phyloP scores from a whole-genome alignment of 73 alveolate species.

The Paramecium sexaurelia region DNA sequence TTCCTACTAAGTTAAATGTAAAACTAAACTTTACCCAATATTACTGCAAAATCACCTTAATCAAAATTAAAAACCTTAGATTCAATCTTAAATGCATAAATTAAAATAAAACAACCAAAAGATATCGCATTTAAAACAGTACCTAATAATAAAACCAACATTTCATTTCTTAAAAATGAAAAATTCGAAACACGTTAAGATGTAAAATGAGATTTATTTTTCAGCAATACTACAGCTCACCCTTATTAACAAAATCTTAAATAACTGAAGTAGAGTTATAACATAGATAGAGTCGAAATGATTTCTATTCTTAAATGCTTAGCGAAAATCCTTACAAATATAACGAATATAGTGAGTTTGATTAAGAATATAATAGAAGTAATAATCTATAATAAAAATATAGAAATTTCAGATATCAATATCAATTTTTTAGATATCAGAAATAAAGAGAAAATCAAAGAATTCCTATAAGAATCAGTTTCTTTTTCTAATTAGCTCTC shows the following conservation, averaged over 20 bases:
- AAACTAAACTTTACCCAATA: neutral
- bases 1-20: neutral
- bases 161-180: slow-evolving; percentile 41
- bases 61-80: neutral
- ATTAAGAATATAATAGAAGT: neutral
- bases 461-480: slow-evolving; percentile 18
- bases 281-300: slow-evolving; percentile 17
- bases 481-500: slow-evolving; percentile 17
- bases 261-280: neutral
- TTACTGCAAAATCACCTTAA: neutral
- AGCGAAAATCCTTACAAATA: slow-evolving; percentile 33
- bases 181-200: neutral
- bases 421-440: neutral
- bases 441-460: neutral
- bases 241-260: slow-evolving; percentile 24
- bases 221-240: slow-evolving; percentile 40
- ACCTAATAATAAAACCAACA: slow-evolving; percentile 17
- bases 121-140: neutral
- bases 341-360: neutral
- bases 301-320: slow-evolving; percentile 50
- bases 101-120: neutral
- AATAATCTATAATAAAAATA: no score
- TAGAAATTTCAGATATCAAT: slow-evolving; percentile 8
- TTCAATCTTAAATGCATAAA: neutral
- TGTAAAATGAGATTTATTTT: neutral